Percentiles rank a stretch among this genome's conserved stretches.
Evolutionary conservation across 148 eudicot species (phyloP).

Genomic region (Chenopodium suecicum): DNA sequence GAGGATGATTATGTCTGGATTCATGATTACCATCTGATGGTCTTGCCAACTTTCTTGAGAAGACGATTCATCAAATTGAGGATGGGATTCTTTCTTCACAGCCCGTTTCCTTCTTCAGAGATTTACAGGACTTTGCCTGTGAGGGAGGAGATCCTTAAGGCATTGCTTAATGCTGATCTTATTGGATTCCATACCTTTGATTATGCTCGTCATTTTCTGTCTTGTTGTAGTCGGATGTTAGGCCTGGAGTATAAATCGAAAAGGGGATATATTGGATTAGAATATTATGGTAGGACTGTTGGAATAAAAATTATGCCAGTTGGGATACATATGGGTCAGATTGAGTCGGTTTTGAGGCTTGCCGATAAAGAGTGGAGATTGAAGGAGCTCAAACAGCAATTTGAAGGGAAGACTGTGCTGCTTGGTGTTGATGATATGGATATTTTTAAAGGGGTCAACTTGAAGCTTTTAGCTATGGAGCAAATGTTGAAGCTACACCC

Average conservation of each 20-base stretch:
- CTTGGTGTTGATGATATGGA: constrained; percentile 42
- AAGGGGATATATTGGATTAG: constrained; percentile 42
- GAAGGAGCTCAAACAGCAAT: constrained; percentile 31
- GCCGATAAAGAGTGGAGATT: constrained; percentile 36
- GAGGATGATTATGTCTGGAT: constrained; percentile 44
- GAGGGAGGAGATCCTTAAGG: constrained; percentile 44
- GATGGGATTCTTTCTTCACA: constrained; percentile 44
- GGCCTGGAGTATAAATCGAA: constrained; percentile 44
- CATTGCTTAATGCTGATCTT: constrained; percentile 41
- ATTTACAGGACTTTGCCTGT: constrained; percentile 43
- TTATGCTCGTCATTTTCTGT: constrained; percentile 47
- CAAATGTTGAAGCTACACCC: constrained; percentile 36
- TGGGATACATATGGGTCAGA: constrained; percentile 46
- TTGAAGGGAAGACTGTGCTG: constrained; percentile 32
- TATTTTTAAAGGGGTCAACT: constrained; percentile 34
- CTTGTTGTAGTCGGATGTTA: constrained; percentile 47
- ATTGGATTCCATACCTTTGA: constrained; percentile 49
- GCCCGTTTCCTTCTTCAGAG: constrained; percentile 47
- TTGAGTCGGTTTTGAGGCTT: constrained; percentile 41
- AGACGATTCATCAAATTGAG: constrained; percentile 36
- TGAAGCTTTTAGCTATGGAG: constrained; percentile 39
- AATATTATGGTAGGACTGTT: constrained; percentile 42
- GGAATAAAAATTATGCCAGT: constrained; percentile 47
- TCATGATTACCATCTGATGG: constrained; percentile 48
- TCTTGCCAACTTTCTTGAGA: constrained; percentile 41